Evolutionary conservation across 495 filamentous ascomycete species (phyloP).

Genomic region (Melanomma pulvis-pyrius): DNA sequence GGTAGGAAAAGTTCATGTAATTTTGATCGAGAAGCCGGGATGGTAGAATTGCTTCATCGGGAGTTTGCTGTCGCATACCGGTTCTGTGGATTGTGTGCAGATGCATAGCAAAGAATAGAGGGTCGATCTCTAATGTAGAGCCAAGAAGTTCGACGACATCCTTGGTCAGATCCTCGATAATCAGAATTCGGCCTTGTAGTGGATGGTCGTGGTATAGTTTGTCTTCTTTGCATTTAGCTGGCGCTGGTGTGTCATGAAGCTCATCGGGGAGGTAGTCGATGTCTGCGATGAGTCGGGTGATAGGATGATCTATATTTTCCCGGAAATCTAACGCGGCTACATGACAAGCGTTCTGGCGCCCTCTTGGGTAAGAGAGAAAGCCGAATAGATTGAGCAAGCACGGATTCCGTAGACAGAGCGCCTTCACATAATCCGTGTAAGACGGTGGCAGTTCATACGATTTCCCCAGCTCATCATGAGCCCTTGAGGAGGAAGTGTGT

Average conservation of each 20-base stretch:
- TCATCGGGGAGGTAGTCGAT: too few species aligned
- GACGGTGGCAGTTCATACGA: too few species aligned
- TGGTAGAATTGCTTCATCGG: constrained; percentile 18
- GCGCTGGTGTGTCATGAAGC: too few species aligned
- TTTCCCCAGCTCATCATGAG: too few species aligned
- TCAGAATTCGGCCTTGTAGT: constrained; percentile 13
- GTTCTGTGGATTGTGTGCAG: constrained; percentile 10
- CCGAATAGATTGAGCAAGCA: constrained; percentile 16
- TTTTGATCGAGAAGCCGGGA: neutral
- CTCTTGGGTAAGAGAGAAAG: constrained; percentile 21
- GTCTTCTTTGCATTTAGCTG: too few species aligned
- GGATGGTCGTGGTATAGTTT: too few species aligned
- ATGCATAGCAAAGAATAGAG: constrained; percentile 32
- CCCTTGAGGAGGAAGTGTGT: too few species aligned
- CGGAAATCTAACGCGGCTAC: constrained; percentile 16
- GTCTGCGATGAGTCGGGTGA: too few species aligned
- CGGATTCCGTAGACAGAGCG: constrained; percentile 6
- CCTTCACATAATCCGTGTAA: constrained; percentile 1
- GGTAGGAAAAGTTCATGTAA: constrained; percentile 24
- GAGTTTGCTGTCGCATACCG: constrained; percentile 1
- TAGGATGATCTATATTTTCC: neutral
- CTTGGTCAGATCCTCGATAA: constrained; percentile 32
- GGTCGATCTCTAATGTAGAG: constrained; percentile 15
- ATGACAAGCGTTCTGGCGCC: neutral
- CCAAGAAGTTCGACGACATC: constrained; percentile 22